Base-by-base conservation (phyloP, 148 eudicot species). In the Rheum nobile region DNA sequence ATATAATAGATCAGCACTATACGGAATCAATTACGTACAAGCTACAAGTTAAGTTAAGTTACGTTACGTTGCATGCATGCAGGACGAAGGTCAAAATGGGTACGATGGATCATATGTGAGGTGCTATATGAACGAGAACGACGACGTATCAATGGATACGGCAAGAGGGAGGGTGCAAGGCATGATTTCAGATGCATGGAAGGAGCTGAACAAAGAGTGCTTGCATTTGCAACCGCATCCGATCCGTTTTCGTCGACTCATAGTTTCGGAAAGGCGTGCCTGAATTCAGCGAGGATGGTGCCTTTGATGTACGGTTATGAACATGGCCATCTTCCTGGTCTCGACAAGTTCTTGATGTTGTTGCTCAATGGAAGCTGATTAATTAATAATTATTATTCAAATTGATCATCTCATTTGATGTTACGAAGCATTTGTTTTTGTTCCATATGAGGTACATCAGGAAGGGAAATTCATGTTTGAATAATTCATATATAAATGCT, bases 21-120 rank as follows among this genome's bases (percentile, higher is more conserved):
- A n/a, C n/a, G n/a, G n/a, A n/a, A n/a, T n/a, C n/a, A n/a, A n/a
- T n/a, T n/a, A n/a, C n/a, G n/a, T n/a, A n/a, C n/a, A n/a, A n/a
- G n/a, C n/a, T n/a, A n/a, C n/a, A n/a, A n/a, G n/a, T n/a, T n/a
- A n/a, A n/a, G n/a, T n/a, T n/a, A n/a, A n/a, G n/a, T n/a, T n/a
- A n/a, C n/a, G n/a, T n/a, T n/a, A n/a, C n/a, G n/a, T n/a, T 47
- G 57, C 11, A 29, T 35, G 16, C 0, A 39, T 59, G 35, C 61
- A 87, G 90, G 85, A 84, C 63, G 82, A 79, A 71, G 38, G 78
- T 21, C 88, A 78, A 37, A 57, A 77, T 8, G 86, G 89, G 6
- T 11, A 75, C 1, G 89, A 84, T 38, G 85, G 87, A 70, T 86
- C 87, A 6, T 73, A 44, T 39, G 22, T 80, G 12, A 74, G 48